Evolutionary conservation across 129 eudicot species (phyloP).

Genomic region (Ambrosia trifida): DNA sequence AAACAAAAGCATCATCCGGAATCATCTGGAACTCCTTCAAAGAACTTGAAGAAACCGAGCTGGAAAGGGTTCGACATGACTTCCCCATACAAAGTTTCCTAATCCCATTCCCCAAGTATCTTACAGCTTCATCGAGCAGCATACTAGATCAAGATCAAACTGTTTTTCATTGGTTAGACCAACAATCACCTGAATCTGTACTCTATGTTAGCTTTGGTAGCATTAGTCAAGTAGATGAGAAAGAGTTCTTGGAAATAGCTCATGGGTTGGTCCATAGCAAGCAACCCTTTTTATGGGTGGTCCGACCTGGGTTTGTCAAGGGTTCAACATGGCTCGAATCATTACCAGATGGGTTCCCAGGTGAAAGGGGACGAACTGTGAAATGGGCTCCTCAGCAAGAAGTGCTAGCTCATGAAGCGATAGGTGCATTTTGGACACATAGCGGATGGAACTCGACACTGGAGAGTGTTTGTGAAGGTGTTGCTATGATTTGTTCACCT

Average conservation of each 20-base stretch:
- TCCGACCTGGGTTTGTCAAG: conserved; percentile 34
- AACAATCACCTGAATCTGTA: conserved; percentile 43
- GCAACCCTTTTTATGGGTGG: no score
- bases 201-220: conserved; percentile 56
- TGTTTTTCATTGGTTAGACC: conserved; percentile 43
- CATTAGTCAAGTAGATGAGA: conserved; percentile 15
- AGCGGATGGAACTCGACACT: no score
- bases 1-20: conserved; percentile 34
- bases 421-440: no score
- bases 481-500: no score
- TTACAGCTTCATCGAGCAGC: conserved; percentile 27
- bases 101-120: conserved; percentile 41
- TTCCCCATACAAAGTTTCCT: conserved; percentile 31
- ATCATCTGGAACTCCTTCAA: conserved; percentile 39
- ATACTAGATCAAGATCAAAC: conserved; percentile 25
- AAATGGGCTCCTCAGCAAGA: conserved; percentile 56
- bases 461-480: no score
- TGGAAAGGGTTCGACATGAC: conserved; percentile 2
- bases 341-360: conserved; percentile 27
- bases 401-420: no score
- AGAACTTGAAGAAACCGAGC: conserved; percentile 35
- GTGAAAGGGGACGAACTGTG: conserved; percentile 38
- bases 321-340: conserved; percentile 26
- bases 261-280: no score
- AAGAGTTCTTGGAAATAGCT: conserved; percentile 30